phyloP scores from a whole-genome alignment of 2,329 filamentous ascomycete species.

The Sphaerulina musiva region DNA sequence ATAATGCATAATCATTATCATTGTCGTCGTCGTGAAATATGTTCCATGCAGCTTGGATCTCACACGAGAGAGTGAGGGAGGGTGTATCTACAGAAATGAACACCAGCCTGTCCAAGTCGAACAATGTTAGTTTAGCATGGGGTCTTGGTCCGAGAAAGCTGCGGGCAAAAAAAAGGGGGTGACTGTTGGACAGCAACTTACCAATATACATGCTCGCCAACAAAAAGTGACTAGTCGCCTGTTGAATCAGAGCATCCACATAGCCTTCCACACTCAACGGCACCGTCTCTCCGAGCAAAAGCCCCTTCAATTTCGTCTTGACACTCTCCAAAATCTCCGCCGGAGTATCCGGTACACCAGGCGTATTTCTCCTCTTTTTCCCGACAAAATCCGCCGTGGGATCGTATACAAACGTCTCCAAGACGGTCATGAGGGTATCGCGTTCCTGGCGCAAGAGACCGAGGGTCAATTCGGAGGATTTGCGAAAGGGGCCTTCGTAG shows the following conservation, averaged over 20 bases:
- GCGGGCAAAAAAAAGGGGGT: neutral
- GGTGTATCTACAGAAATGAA: constrained; percentile 17
- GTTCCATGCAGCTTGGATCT: too few species aligned
- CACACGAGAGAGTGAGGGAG: too few species aligned
- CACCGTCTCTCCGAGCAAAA: constrained; percentile 80
- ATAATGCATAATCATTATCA: too few species aligned
- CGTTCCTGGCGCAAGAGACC: constrained; percentile 80
- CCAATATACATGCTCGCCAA: constrained; percentile 95
- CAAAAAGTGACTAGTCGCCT: constrained; percentile 73
- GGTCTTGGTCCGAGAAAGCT: neutral
- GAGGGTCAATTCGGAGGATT: constrained; percentile 83
- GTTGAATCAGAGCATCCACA: constrained; percentile 87
- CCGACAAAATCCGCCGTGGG: constrained; percentile 89
- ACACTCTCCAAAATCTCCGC: constrained; percentile 85
- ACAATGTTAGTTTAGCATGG: neutral
- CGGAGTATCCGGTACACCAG: constrained; percentile 58
- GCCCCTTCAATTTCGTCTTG: constrained; percentile 73
- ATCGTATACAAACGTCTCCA: constrained; percentile 96
- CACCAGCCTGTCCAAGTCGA: constrained; percentile 16
- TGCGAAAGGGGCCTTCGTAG: constrained; percentile 84
- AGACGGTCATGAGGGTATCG: constrained; percentile 92
- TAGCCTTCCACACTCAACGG: constrained; percentile 93
- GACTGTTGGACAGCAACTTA: constrained; percentile 5
- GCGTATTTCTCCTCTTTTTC: constrained; percentile 53
- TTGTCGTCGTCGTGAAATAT: too few species aligned